Evolutionary conservation across 139 green algal species (phyloP).

Genomic region (Chlamydomonas sphaeroides): DNA sequence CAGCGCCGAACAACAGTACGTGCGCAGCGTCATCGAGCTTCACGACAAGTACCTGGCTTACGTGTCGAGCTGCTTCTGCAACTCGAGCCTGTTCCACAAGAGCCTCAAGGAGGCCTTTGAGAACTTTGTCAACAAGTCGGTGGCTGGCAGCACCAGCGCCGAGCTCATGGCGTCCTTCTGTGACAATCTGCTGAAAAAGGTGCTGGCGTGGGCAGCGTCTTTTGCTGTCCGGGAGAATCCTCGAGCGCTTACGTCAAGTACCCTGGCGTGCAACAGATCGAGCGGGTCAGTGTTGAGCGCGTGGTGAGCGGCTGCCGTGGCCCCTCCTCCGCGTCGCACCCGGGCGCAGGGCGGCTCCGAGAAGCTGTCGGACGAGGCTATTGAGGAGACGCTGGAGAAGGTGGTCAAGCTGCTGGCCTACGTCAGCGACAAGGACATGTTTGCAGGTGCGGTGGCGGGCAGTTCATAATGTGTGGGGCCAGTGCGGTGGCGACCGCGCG

Average conservation of each 20-base stretch:
- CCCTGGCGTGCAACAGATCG: no score
- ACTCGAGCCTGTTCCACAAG: constrained; percentile 96
- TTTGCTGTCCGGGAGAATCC: no score
- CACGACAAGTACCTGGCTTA: constrained; percentile 89
- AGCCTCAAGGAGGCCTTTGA: constrained; percentile 98
- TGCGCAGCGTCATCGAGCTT: constrained; percentile 89
- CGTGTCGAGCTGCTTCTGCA: constrained; percentile 81
- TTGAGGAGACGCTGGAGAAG: constrained; percentile 97
- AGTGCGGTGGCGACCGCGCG: no score
- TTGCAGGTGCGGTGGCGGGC: constrained; percentile 35
- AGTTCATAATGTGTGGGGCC: no score
- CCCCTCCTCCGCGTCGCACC: background rate
- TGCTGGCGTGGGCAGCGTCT: constrained; percentile 1
- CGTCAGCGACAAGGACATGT: constrained; percentile 79
- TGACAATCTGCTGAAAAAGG: constrained; percentile 97
- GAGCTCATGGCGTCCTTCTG: constrained; percentile 99
- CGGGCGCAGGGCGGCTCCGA: constrained; percentile 77
- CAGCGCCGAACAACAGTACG: constrained; percentile 88
- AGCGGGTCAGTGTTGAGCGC: no score
- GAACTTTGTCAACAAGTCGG: constrained; percentile 97
- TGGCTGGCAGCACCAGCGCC: constrained; percentile 84
- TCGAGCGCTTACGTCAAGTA: no score
- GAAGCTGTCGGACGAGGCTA: constrained; percentile 94
- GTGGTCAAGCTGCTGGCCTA: constrained; percentile 98
- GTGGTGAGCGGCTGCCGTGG: no score